Percentiles rank a stretch among this genome's conserved stretches.
Evolutionary conservation across 116 monocot species (phyloP).

Genomic region (Cymodocea nodosa): DNA sequence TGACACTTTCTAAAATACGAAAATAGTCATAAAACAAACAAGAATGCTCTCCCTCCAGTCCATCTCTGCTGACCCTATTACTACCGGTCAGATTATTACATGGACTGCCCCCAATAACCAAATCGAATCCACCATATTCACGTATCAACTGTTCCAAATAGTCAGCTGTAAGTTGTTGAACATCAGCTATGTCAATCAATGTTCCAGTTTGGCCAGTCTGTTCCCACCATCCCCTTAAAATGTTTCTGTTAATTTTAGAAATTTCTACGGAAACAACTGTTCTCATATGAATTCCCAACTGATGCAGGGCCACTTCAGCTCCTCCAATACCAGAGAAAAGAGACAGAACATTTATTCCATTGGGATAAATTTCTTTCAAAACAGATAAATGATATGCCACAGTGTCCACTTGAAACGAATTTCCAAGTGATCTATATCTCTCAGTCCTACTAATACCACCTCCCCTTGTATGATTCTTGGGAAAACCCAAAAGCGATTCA

Average conservation of each 20-base stretch:
- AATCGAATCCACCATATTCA: constrained; percentile 27
- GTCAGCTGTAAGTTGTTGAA: constrained; percentile 15
- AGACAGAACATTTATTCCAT: constrained; percentile 32
- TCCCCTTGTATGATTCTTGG: constrained; percentile 56
- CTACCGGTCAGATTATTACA: constrained; percentile 41
- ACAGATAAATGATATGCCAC: constrained; percentile 46
- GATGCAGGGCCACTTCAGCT: constrained; percentile 58
- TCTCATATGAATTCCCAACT: constrained; percentile 33
- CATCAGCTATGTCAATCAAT: constrained; percentile 26
- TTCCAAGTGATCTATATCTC: constrained; percentile 38
- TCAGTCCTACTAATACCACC: constrained; percentile 41
- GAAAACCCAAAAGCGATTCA: constrained; percentile 52
- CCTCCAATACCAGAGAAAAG: constrained; percentile 38
- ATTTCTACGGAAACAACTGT: constrained; percentile 48
- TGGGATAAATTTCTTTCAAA: constrained; percentile 31
- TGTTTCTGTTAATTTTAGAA: constrained; percentile 27
- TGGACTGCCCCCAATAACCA: constrained; percentile 42
- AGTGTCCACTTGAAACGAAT: constrained; percentile 31
- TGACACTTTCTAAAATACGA: constrained; percentile 28
- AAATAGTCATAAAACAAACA: constrained; percentile 32
- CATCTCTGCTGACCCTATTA: constrained; percentile 25
- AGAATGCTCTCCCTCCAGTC: constrained; percentile 29
- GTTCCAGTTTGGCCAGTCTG: constrained; percentile 38
- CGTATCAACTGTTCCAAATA: constrained; percentile 9
- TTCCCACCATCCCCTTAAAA: constrained; percentile 47